Percentiles rank a stretch among this genome's conserved stretches.
phyloP scores from a whole-genome alignment of 163 green algal species.

The Prototheca cutis region DNA sequence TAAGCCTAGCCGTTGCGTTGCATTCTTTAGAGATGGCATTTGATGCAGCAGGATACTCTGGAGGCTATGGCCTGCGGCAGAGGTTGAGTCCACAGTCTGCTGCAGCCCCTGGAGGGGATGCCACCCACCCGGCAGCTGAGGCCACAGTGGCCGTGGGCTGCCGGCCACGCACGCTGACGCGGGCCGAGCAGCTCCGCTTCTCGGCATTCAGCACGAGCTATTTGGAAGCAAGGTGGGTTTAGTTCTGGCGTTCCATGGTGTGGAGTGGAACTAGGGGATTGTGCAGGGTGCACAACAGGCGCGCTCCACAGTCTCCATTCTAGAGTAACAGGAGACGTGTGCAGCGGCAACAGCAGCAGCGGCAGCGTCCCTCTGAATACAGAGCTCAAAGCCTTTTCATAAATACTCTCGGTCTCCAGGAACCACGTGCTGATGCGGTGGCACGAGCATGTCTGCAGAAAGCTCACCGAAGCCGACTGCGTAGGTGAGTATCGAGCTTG shows the following conservation, averaged over 20 bases:
- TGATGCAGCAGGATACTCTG: not conserved
- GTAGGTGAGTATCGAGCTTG: constrained; percentile 21
- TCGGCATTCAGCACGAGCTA: constrained; percentile 16
- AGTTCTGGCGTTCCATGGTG: not conserved
- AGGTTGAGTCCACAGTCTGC: not conserved
- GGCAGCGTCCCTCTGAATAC: too few relatives aligned
- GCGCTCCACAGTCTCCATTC: too few relatives aligned
- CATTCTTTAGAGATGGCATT: constrained; percentile 18
- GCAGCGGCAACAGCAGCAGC: too few relatives aligned
- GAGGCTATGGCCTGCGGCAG: not conserved
- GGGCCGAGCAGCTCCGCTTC: constrained; percentile 29
- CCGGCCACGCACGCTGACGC: constrained; percentile 23
- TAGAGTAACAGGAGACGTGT: too few relatives aligned
- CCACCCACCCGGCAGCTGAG: constrained; percentile 8
- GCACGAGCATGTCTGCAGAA: constrained; percentile 20
- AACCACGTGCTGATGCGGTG: constrained; percentile 36
- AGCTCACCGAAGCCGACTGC: constrained; percentile 26
- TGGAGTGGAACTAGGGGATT: too few relatives aligned
- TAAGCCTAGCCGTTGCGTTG: too few relatives aligned
- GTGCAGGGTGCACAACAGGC: too few relatives aligned
- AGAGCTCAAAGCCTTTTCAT: too few relatives aligned
- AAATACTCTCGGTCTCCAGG: too few relatives aligned
- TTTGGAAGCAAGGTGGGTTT: constrained; percentile 27
- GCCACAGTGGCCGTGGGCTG: constrained; percentile 25
- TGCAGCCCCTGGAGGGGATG: constrained; percentile 5